phyloP scores from a whole-genome alignment of 176 grass and related monocot genomes.

The Olyra latifolia region DNA sequence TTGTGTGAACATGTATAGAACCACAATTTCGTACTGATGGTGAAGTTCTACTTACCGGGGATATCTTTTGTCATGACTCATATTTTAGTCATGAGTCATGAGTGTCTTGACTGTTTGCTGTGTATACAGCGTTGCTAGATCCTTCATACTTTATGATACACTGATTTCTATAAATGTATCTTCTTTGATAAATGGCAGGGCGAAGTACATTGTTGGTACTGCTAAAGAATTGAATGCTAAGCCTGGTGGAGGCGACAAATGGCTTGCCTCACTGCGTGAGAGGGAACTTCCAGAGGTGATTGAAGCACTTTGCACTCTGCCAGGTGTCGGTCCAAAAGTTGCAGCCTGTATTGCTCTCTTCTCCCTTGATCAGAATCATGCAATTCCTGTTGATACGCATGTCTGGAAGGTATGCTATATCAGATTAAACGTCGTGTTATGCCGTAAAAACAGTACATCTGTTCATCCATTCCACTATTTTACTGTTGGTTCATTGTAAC shows the following conservation, averaged over 20 bases:
- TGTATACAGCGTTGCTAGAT: neutral
- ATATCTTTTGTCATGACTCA: neutral
- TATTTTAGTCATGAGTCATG: neutral
- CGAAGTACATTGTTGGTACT: slow-evolving; percentile 85
- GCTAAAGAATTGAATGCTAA: slow-evolving; percentile 67
- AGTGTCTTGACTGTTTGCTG: neutral
- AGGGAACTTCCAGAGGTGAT: slow-evolving; percentile 69
- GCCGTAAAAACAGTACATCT: neutral
- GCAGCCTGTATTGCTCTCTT: slow-evolving; percentile 93
- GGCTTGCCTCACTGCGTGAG: slow-evolving; percentile 68
- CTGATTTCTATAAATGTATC: slow-evolving; percentile 13
- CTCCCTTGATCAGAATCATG: slow-evolving; percentile 93
- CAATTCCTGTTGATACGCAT: slow-evolving; percentile 93
- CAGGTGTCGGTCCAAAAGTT: slow-evolving; percentile 91
- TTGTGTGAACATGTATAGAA: neutral
- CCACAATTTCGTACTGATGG: neutral
- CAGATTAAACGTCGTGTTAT: neutral
- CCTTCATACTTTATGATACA: neutral
- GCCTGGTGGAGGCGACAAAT: slow-evolving; percentile 73
- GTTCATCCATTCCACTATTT: neutral
- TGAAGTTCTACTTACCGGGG: neutral
- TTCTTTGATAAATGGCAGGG: slow-evolving; percentile 45
- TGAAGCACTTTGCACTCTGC: slow-evolving; percentile 84
- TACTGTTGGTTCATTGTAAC: neutral
- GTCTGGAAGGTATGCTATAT: slow-evolving; percentile 76